Evolutionary conservation across 768 basidiomycete species (phyloP), one percentile per base, ranked within the genome.

Genomic region (Boletus rufocinnamomeus): DNA sequence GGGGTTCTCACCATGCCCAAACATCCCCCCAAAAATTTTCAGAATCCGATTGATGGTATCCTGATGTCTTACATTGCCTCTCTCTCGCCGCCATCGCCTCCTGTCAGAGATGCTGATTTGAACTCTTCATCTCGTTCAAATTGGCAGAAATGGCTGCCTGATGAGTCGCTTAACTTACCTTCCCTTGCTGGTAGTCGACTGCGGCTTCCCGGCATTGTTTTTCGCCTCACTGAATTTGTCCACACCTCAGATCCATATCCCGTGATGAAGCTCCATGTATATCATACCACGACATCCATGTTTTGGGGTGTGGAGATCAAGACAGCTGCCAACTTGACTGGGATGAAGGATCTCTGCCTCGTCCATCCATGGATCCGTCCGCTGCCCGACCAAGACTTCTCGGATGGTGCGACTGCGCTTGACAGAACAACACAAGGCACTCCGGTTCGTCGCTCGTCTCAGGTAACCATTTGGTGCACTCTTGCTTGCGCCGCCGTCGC

Each of bases 31-130:
- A 55, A 99, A 76, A 74, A 99, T 98, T 59, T 93, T 90, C 62
- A 99, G 82, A 60, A 99, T 98, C 55, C 92, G 79, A 67, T 97
- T 94, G 70, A 98, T 94, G 23, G 94, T 97, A 71, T 98, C 95
- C 68, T 97, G 90, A 63, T 98, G 95, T 95, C 70, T 93, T 87
- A 68, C n/a, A n/a, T n/a, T 96, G 88, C 56, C 86, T 82, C 63
- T 88, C 85, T 17, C 94, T 79, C 2, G 92, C 84, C 34, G 83
- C 77, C 63, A 93, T 74, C 2, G 93, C 87, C 68, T 98, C 95
- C 69, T 93, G 86, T 96, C 96, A 99, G n/a, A 98, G 74, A 23
- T 87, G 77, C 62, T 94, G 86, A 68, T 98, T 98, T 3, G 87
- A 89, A 56, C 82, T 80, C 75, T 96, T 95, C 47, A 98, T 77